Evolutionary conservation across 306 rosid genomes (phyloP).

Genomic region (Senna siamea): DNA sequence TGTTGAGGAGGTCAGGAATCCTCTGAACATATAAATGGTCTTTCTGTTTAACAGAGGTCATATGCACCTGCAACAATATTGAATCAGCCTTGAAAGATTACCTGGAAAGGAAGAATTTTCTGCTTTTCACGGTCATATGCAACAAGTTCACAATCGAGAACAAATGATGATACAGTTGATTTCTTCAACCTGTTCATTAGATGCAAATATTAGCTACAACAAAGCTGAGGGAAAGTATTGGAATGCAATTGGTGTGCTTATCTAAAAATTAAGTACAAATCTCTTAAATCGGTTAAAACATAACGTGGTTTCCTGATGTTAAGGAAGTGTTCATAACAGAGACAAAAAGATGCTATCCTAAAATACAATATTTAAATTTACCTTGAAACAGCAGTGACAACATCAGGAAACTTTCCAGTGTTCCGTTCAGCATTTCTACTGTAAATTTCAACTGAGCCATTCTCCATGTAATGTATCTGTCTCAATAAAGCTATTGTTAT

Average conservation of each 20-base stretch:
- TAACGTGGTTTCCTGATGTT: background rate
- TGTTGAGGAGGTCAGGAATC: no score
- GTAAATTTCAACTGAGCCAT: constrained; percentile 84
- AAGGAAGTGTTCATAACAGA: constrained; percentile 19
- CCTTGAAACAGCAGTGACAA: constrained; percentile 77
- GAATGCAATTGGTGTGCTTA: constrained; percentile 17
- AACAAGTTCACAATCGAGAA: constrained; percentile 93
- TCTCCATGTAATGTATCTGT: constrained; percentile 90
- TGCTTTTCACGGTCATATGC: constrained; percentile 74
- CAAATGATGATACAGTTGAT: constrained; percentile 73
- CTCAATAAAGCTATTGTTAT: constrained; percentile 39
- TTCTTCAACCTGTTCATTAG: constrained; percentile 76
- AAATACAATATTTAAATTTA: constrained; percentile 32
- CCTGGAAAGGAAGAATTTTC: constrained; percentile 88
- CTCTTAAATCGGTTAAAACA: background rate
- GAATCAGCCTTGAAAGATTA: constrained; percentile 38
- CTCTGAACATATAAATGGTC: no score
- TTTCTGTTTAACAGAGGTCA: no score
- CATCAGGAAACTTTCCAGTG: constrained; percentile 93
- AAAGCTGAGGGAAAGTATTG: constrained; percentile 9
- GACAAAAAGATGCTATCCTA: constrained; percentile 28
- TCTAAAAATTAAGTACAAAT: constrained; percentile 28
- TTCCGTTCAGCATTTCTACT: constrained; percentile 95
- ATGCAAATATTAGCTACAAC: constrained; percentile 44
- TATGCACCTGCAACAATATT: background rate